A percentile compares a stretch with the other conserved stretches of the same genome.
These are phyloP conservation scores for Schizonepeta tenuifolia DNA, from an alignment of 257 asterid species.

Conservation along the genomic window DNA sequence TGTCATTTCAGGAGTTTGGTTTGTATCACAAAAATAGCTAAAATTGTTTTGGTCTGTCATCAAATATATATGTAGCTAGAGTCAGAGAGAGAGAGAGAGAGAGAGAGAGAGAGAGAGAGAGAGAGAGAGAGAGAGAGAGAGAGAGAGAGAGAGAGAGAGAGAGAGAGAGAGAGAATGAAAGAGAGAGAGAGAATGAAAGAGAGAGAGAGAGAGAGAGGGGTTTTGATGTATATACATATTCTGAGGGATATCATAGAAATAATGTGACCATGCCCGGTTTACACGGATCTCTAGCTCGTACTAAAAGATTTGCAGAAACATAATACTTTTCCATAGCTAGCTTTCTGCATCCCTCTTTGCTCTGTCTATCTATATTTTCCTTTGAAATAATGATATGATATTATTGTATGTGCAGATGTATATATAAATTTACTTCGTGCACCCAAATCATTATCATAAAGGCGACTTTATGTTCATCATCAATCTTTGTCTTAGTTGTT, in stretches of 20 bases:
- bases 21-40: constrained; percentile 43
- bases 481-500: background rate
- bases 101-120: constrained; percentile 2
- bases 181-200: too few species aligned
- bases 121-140: background rate
- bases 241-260: too few species aligned
- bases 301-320: constrained; percentile 21
- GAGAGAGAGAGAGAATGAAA: background rate
- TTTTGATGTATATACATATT: background rate
- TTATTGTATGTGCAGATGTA: background rate
- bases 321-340: constrained; percentile 30
- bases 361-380: background rate
- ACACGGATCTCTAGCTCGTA: constrained; percentile 36
- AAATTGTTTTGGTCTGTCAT: constrained; percentile 26
- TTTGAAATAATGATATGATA: background rate
- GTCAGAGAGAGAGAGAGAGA: background rate
- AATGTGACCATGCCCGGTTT: constrained; percentile 19
- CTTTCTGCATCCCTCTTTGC: constrained; percentile 26
- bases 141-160: background rate
- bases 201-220: background rate
- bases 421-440: background rate
- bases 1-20: constrained; percentile 50
- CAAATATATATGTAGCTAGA: background rate
- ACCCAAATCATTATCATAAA: constrained; percentile 1
- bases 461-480: background rate